Evolutionary conservation across 176 grass and related monocot species (phyloP), one percentile per base, ranked within the genome.

Genomic region (Eragrostis curvula): DNA sequence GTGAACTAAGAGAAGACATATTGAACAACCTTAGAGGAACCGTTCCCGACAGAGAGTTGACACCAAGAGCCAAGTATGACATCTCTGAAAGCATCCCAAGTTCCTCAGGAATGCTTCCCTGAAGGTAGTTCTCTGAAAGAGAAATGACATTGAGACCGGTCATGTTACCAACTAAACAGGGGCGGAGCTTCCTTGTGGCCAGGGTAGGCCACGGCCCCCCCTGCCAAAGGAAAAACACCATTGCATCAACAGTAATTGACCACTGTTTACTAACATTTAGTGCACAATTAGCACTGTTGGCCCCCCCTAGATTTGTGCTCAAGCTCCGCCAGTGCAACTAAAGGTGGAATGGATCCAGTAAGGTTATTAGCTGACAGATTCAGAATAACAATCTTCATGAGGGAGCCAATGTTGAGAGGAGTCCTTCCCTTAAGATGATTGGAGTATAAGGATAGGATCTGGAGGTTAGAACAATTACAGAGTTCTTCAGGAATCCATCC

Each of bases 401-500:
- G 55, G 56, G 56, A 61, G 3, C 55, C 74, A 61, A 77, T 77
- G n/a, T 41, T 18, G n/a, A 14, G 21, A 28, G 74, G 55, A 46
- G 61, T 45, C 40, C 40, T 42, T 44, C 74, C 74, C 12, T 17
- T 21, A 12, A 77, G 23, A 25, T 12, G 56, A 59, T 77, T 77
- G 23, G n/a, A 46, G 12, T 3, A 3, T 9, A 77, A 63, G 8
- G 42, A 47, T 63, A 77, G 6, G n/a, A 17, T 30, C 74, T 13
- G 74, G 57, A 63, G 57, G 23, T 62, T 44, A 63, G 57, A 77
- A 47, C 74, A 77, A 20, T 77, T 77, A 6, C 8, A 12, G 57
- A 77, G n/a, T 12, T 77, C 74, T 6, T 46, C 8, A 77, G 74
- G 74, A 63, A 77, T 77, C 39, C 40, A 77, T 28, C 74, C 74